Evolutionary conservation across 768 basidiomycete genomes (phyloP).

Genomic region (Pulveroboletus sp.): DNA sequence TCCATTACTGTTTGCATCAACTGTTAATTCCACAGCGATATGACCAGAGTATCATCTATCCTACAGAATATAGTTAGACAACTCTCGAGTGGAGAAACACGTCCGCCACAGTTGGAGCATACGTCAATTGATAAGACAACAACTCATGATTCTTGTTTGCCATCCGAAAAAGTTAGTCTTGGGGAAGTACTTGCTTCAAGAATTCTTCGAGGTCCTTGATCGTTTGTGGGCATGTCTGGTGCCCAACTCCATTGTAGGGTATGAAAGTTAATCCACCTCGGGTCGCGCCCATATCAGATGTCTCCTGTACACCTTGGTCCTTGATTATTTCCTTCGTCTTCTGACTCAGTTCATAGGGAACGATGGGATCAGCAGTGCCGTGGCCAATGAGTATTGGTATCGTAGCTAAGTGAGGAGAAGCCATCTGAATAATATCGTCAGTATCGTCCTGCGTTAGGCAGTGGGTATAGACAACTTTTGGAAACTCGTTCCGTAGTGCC

Average conservation of each 20-base stretch:
- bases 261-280: constrained; percentile 67
- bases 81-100: no score
- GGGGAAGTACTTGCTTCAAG: constrained; percentile 57
- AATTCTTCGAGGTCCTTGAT: constrained; percentile 67
- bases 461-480: constrained; percentile 45
- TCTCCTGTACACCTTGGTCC: constrained; percentile 16
- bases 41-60: no score
- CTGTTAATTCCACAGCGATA: no score
- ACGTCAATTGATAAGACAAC: no score
- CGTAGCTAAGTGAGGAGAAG: constrained; percentile 51
- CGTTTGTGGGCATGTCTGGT: constrained; percentile 62
- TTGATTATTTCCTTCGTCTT: constrained; percentile 56
- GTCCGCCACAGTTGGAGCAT: no score
- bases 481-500: constrained; percentile 61
- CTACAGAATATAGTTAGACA: no score
- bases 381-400: constrained; percentile 87
- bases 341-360: constrained; percentile 52
- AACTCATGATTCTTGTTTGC: no score
- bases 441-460: neutral
- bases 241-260: constrained; percentile 62
- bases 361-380: constrained; percentile 71
- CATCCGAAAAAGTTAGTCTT: neutral
- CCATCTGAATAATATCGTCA: constrained; percentile 45
- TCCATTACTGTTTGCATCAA: no score
- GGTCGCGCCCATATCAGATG: no score